Percentiles rank a stretch among this genome's conserved stretches.
Evolutionary conservation across 495 filamentous ascomycete species (phyloP).

Genomic region (Coniosporium apollinis): DNA sequence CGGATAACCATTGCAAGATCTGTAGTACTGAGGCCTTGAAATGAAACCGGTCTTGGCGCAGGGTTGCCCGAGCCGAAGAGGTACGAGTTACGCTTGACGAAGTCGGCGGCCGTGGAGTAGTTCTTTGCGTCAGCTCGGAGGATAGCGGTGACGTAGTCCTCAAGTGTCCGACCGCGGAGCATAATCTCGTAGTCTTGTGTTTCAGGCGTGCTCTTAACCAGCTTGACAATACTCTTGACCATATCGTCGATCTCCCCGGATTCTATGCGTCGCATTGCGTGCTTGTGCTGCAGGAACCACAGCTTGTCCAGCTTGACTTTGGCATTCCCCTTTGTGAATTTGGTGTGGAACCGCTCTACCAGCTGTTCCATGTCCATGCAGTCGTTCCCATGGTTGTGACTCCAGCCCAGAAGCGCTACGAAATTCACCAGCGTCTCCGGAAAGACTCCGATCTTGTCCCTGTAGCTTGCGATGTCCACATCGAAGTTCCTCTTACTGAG

Average conservation of each 20-base stretch:
- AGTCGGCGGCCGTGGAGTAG: conserved; percentile 41
- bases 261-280: conserved; percentile 27
- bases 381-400: conserved; percentile 45
- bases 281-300: conserved; percentile 57
- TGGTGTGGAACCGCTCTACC: conserved; percentile 57
- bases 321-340: conserved; percentile 83
- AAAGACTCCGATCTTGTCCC: conserved; percentile 46
- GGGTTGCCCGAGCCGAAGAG: conserved; percentile 36
- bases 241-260: conserved; percentile 29
- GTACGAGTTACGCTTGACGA: conserved; percentile 39
- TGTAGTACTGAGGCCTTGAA: neutral
- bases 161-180: conserved; percentile 1
- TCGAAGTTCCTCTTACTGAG: conserved; percentile 74
- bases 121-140: conserved; percentile 43
- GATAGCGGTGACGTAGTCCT: conserved; percentile 31
- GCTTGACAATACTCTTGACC: conserved; percentile 23
- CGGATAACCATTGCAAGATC: neutral
- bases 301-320: conserved; percentile 69
- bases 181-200: neutral
- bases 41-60: neutral
- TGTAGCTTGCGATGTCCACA: conserved; percentile 51
- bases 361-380: conserved; percentile 55
- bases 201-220: conserved; percentile 23
- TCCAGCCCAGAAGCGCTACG: conserved; percentile 75
- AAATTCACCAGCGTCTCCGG: conserved; percentile 69